Conservation (phyloP, 106 monocot species). For the Dioscorea zingiberensis region DNA sequence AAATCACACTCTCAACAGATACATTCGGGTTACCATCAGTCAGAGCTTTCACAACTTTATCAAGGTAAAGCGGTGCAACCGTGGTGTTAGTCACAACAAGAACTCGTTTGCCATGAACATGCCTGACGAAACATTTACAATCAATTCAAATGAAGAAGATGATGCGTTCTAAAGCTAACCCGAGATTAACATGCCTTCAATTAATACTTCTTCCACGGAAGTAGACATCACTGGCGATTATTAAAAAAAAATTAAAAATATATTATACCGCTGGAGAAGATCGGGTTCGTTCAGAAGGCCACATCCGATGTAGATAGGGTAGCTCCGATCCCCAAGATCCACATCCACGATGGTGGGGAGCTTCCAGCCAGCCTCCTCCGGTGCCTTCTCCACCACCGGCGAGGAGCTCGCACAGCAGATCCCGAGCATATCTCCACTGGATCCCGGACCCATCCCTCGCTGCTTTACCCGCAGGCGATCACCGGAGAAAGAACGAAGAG, state of each 20-base stretch:
- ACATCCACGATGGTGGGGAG: conserved; percentile 78
- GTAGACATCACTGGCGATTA: neutral
- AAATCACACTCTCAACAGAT: conserved; percentile 80
- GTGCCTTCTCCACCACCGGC: conserved; percentile 44
- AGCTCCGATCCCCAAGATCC: conserved; percentile 86
- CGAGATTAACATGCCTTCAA: neutral
- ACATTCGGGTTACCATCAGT: conserved; percentile 60
- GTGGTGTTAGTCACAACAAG: conserved; percentile 96
- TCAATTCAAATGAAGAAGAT: neutral
- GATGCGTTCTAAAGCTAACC: neutral
- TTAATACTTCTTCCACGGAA: neutral
- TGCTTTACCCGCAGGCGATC: neutral
- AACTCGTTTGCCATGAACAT: conserved; percentile 84
- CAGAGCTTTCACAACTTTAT: conserved; percentile 59
- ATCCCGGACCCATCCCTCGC: neutral
- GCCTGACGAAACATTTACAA: conserved; percentile 32
- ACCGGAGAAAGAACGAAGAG: neutral
- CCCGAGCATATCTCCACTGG: conserved; percentile 7
- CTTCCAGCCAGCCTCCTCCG: conserved; percentile 20
- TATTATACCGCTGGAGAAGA: conserved; percentile 84
- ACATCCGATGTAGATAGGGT: conserved; percentile 89
- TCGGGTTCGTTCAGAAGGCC: conserved; percentile 75
- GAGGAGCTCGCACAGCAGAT: conserved; percentile 34
- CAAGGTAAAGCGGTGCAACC: conserved; percentile 83
- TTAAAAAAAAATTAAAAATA: neutral